These are phyloP conservation scores for Lactarius quietus DNA, from an alignment of 768 basidiomycete genomes.

Conservation along the genomic window DNA sequence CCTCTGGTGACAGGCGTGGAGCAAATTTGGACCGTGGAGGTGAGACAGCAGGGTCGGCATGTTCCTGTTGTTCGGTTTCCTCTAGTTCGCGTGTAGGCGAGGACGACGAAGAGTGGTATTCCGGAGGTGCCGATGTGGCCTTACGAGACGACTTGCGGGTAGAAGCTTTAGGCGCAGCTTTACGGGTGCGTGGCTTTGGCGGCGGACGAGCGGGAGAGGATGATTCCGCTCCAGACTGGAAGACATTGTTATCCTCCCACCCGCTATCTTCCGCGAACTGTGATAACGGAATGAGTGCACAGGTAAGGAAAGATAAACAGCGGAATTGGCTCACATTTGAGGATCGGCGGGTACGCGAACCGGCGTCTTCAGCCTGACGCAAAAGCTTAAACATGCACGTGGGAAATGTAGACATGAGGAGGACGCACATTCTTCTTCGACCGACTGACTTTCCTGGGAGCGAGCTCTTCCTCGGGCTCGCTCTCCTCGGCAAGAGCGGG, in stretches of 20 bases:
- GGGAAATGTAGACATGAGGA: neutral
- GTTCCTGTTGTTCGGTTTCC: slow-evolving; percentile 3
- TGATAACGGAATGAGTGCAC: slow-evolving; percentile 9
- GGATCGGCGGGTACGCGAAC: slow-evolving; percentile 50
- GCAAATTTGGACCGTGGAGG: slow-evolving; percentile 57
- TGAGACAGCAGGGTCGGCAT: slow-evolving; percentile 28
- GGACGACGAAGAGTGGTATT: slow-evolving; percentile 36
- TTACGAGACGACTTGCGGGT: slow-evolving; percentile 54
- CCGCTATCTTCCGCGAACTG: slow-evolving; percentile 64
- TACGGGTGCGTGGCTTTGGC: slow-evolving; percentile 39
- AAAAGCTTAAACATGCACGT: slow-evolving; percentile 11
- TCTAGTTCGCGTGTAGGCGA: slow-evolving; percentile 20
- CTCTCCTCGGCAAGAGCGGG: slow-evolving; percentile 64
- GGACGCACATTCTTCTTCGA: slow-evolving; percentile 54
- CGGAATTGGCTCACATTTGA: slow-evolving; percentile 34
- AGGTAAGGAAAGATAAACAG: neutral
- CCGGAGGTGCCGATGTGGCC: slow-evolving; percentile 69
- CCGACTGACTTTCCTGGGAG: slow-evolving; percentile 55
- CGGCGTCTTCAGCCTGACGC: slow-evolving; percentile 46
- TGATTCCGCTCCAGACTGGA: slow-evolving; percentile 88
- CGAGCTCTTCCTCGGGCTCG: slow-evolving; percentile 66
- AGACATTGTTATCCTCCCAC: slow-evolving; percentile 89
- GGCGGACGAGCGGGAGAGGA: slow-evolving; percentile 71
- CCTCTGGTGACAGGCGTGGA: slow-evolving; percentile 45
- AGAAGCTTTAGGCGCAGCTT: slow-evolving; percentile 41